Conservation (phyloP, 192 early-diverging fungal species). For the Pilaira anomala region DNA sequence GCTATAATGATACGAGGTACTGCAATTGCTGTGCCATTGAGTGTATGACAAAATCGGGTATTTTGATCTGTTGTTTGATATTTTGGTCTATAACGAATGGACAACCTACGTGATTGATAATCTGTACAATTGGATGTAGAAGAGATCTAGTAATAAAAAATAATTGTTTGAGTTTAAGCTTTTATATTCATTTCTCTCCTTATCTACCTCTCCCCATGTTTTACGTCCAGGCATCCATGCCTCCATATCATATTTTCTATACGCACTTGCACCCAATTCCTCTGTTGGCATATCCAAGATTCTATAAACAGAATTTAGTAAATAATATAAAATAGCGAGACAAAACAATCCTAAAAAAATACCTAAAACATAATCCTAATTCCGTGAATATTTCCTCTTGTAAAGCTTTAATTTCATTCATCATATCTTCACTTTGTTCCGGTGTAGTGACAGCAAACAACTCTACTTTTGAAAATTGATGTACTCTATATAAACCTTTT, state of each 20-base stretch:
- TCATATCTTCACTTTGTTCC: constrained; percentile 59
- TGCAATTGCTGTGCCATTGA: constrained; percentile 90
- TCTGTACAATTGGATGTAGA: constrained; percentile 92
- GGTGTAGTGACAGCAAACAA: constrained; percentile 72
- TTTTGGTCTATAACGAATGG: constrained; percentile 58
- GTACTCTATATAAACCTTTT: constrained; percentile 84
- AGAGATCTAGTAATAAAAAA: constrained; percentile 55
- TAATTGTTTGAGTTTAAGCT: neutral
- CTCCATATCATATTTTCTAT: constrained; percentile 89
- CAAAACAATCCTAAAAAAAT: no score
- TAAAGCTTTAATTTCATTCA: constrained; percentile 68
- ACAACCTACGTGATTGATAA: constrained; percentile 85
- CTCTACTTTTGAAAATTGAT: constrained; percentile 94
- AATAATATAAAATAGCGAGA: neutral
- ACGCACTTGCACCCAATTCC: constrained; percentile 88
- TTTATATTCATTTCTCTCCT: neutral
- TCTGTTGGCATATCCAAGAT: constrained; percentile 87
- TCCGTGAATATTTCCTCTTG: constrained; percentile 74
- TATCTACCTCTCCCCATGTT: constrained; percentile 66
- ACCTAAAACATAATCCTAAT: constrained; percentile 75
- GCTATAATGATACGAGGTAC: constrained; percentile 87
- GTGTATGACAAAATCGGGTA: constrained; percentile 76
- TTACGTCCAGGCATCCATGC: constrained; percentile 93
- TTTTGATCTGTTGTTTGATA: constrained; percentile 21
- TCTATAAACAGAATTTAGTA: constrained; percentile 29